phyloP scores from a whole-genome alignment of 139 green algal genomes.

The Coelastrella sp. region DNA sequence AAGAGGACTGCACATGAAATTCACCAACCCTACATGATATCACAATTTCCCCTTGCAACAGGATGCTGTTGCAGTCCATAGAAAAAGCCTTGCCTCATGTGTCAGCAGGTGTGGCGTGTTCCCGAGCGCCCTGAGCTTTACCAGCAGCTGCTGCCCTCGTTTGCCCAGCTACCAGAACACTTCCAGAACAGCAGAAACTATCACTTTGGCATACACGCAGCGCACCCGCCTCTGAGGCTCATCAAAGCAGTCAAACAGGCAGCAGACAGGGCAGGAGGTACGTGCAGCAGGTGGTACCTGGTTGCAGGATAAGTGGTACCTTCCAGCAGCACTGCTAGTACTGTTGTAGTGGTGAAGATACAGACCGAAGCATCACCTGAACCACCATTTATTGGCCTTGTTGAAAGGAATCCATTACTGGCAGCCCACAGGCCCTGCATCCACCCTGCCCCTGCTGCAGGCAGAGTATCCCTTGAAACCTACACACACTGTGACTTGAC shows the following conservation, averaged over 20 bases:
- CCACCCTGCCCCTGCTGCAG: not conserved
- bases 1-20: no score
- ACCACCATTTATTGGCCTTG: no score
- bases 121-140: constrained; percentile 60
- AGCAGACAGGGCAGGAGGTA: constrained; percentile 23
- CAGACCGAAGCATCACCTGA: no score
- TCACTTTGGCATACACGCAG: constrained; percentile 70
- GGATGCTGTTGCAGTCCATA: no score
- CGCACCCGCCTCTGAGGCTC: constrained; percentile 53
- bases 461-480: constrained; percentile 61
- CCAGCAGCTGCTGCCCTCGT: constrained; percentile 65
- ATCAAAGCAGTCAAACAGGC: constrained; percentile 42
- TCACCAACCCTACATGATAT: no score
- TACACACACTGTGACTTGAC: constrained; percentile 53
- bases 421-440: not conserved
- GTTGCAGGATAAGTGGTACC: not conserved
- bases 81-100: not conserved
- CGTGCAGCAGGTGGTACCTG: not conserved
- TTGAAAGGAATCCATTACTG: not conserved
- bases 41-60: no score
- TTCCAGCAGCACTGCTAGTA: not conserved
- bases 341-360: no score
- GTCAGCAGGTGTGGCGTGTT: constrained; percentile 67
- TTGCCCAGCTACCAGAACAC: constrained; percentile 53
- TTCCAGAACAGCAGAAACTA: constrained; percentile 53